Conservation (phyloP, 306 rosid species). For the Mimosa pudica region DNA sequence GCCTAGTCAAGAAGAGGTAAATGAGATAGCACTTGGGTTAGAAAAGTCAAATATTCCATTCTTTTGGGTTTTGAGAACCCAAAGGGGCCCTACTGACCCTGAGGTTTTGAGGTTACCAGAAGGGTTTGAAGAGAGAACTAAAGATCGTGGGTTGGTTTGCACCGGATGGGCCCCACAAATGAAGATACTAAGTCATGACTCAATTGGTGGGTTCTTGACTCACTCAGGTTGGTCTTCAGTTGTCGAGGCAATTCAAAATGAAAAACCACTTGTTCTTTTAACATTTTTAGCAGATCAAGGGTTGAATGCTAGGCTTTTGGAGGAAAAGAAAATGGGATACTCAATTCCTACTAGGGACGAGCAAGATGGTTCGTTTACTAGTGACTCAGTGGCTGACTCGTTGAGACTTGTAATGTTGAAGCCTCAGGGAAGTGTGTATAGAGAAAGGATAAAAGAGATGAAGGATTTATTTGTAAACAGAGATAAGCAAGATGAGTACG, state of each 20-base stretch:
- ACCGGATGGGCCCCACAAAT: slow-evolving; percentile 41
- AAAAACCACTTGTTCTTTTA: slow-evolving; percentile 33
- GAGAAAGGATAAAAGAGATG: slow-evolving; percentile 39
- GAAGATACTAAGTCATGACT: slow-evolving; percentile 36
- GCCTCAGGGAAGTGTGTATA: slow-evolving; percentile 34
- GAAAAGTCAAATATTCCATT: slow-evolving; percentile 21
- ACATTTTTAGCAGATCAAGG: slow-evolving; percentile 44
- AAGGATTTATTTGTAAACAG: slow-evolving; percentile 28
- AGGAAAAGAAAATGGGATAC: slow-evolving; percentile 38
- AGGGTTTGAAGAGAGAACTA: slow-evolving; percentile 46
- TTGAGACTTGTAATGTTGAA: slow-evolving; percentile 28
- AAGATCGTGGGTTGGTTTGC: slow-evolving; percentile 40
- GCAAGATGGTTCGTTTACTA: slow-evolving; percentile 35
- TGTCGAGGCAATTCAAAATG: slow-evolving; percentile 41
- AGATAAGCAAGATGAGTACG: slow-evolving; percentile 7
- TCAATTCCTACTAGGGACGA: slow-evolving; percentile 34
- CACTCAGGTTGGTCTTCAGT: slow-evolving; percentile 50
- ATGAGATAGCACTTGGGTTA: slow-evolving; percentile 44
- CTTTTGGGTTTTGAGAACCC: neutral
- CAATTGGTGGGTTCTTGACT: slow-evolving; percentile 41
- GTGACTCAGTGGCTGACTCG: slow-evolving; percentile 11
- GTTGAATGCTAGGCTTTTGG: slow-evolving; percentile 32
- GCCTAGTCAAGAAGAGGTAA: slow-evolving; percentile 39
- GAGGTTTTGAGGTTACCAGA: slow-evolving; percentile 31
- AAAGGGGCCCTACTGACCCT: neutral